A percentile compares a stretch with the other conserved stretches of the same genome.
These are phyloP conservation scores for Penicillium sp. DNA, from an alignment of 2,329 filamentous ascomycete species.

Conservation along the genomic window DNA sequence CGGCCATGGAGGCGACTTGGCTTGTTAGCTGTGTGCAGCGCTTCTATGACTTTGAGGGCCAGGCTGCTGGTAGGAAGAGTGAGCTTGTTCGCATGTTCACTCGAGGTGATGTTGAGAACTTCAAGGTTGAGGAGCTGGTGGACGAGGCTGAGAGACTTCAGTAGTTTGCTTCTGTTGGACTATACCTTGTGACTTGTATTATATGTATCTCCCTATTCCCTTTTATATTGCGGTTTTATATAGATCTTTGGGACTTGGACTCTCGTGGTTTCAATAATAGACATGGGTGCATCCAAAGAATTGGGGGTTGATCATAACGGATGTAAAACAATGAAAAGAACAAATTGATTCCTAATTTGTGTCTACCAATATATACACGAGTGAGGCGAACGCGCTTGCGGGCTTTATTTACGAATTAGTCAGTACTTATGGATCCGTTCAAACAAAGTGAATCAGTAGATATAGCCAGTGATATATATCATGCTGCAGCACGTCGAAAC, in stretches of 20 bases:
- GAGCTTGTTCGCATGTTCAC: constrained; percentile 79
- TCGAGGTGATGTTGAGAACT: constrained; percentile 66
- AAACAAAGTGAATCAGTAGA: neutral
- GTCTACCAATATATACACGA: neutral
- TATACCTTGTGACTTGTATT: neutral
- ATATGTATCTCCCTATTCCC: neutral
- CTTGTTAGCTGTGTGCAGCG: constrained; percentile 89
- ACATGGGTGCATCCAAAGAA: neutral
- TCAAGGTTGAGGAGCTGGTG: constrained; percentile 79
- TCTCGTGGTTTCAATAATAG: neutral
- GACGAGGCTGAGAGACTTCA: constrained; percentile 73
- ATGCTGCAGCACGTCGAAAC: neutral
- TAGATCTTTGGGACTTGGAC: neutral
- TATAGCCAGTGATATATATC: neutral
- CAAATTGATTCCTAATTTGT: neutral
- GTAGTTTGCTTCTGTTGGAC: constrained; percentile 26
- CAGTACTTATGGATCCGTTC: neutral
- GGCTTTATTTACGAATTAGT: neutral
- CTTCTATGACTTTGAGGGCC: constrained; percentile 71
- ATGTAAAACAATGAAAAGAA: neutral
- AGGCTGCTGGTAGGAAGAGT: constrained; percentile 58
- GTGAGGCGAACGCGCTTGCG: neutral
- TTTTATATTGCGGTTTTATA: neutral
- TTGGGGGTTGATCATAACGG: neutral
- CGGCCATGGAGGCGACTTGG: constrained; percentile 80